A percentile compares a stretch with the other conserved stretches of the same genome.
These are phyloP conservation scores for Ustulina deusta DNA, from an alignment of 2,329 filamentous ascomycete genomes.

Conservation along the genomic window DNA sequence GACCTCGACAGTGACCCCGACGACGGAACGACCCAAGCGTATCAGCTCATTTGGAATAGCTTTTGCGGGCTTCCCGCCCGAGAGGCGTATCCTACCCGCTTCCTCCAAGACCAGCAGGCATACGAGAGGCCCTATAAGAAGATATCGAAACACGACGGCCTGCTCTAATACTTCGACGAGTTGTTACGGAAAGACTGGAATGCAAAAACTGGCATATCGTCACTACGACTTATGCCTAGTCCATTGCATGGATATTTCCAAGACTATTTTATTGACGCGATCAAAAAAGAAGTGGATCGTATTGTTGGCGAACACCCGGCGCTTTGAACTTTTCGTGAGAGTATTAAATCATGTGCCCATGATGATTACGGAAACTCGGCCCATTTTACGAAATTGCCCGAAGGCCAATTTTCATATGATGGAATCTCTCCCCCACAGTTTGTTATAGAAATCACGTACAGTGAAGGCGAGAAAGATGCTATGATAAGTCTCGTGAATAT, in stretches of 20 bases:
- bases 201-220: background rate
- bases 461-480: background rate
- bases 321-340: background rate
- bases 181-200: constrained; percentile 2
- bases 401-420: constrained; percentile 5
- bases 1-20: background rate
- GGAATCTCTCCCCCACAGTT: background rate
- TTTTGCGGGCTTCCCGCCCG: background rate
- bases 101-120: background rate
- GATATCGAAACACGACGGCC: background rate
- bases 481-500: background rate
- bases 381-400: background rate
- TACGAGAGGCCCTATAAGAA: background rate
- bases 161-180: background rate
- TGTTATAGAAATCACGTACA: constrained; percentile 4
- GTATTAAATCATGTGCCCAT: background rate
- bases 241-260: background rate
- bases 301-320: background rate
- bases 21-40: background rate
- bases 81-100: background rate
- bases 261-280: background rate
- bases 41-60: background rate
- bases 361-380: background rate
- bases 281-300: constrained; percentile 1
- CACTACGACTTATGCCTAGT: background rate